Conservation (phyloP, 768 basidiomycete species). For the Hortiboletus flavorubellus region DNA sequence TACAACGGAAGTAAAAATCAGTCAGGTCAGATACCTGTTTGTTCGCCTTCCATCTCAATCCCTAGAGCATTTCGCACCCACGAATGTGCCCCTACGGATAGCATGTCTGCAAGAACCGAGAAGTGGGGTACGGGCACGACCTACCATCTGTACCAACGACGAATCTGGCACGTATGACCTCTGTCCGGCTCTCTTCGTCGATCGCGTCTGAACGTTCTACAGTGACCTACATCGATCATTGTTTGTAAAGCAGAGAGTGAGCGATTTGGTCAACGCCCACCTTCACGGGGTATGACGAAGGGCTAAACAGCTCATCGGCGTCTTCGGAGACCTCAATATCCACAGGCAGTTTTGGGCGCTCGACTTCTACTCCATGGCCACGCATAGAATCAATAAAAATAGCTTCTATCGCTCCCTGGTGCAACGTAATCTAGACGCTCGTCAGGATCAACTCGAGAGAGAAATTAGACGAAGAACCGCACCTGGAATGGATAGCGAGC, state of each 20-base stretch:
- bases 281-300: slow-evolving; percentile 7
- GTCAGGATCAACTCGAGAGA: neutral
- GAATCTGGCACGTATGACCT: slow-evolving; percentile 28
- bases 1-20: neutral
- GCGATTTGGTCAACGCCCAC: neutral
- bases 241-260: neutral
- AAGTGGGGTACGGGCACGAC: neutral
- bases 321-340: slow-evolving; percentile 33
- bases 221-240: neutral
- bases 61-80: slow-evolving; percentile 44
- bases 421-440: slow-evolving; percentile 26
- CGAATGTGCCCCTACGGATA: slow-evolving; percentile 35
- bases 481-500: slow-evolving; percentile 54
- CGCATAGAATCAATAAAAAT: too few relatives aligned
- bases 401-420: slow-evolving; percentile 23
- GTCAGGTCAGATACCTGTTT: slow-evolving; percentile 35
- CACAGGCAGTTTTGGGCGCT: slow-evolving; percentile 30
- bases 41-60: slow-evolving; percentile 34
- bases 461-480: neutral
- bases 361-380: slow-evolving; percentile 15
- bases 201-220: neutral
- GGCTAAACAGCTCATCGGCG: neutral
- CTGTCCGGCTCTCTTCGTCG: slow-evolving; percentile 28
- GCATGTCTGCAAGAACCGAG: neutral
- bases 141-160: slow-evolving; percentile 33